Base-by-base conservation (phyloP, 148 eudicot genomes). In the Fallopia convolvulus region DNA sequence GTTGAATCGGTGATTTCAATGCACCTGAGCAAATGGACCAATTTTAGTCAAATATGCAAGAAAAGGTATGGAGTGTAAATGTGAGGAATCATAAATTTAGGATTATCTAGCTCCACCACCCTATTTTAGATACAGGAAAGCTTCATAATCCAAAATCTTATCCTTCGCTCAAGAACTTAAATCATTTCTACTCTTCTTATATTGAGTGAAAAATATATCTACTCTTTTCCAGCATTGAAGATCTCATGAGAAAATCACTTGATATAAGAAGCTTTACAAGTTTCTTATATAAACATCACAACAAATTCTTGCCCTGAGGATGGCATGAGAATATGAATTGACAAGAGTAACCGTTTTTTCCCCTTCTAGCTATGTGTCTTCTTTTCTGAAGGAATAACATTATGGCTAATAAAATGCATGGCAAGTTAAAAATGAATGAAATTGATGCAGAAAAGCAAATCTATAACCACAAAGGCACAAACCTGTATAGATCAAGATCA, bases 401-500 rank as follows among this genome's bases (percentile, higher is more conserved):
- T 17, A 39, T 17, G 39, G 72, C 23, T 44, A 44, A 36, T 23
- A 30, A 65, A 41, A 30, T 32, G 7, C 46, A 68, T 17, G 46
- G 1, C 72, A 68, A 13, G 72, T 65, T 65, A 14, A 30, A 12
- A 33, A 12, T 68, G 46, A 26, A 68, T 68, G 72, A 68, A 68
- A 39, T 36, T 68, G 72, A 42, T 8, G 55, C 41, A 58, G 48
- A 44, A n/a, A 33, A 50, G 23, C 15, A 32, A 46, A 42, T 33
- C 44, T 32, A 77, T 30, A 74, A 75, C 65, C 55, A 74, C 85
- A 44, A 44, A 44, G 39, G 47, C 1, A 44, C 47, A 70, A 48
- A 93, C 98, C 97, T 92, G 88, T 94, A 94, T 48, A 94, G 82
- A 78, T 94, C 98, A 58, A 94, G 88, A 81, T 94, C 97, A 77